These are phyloP conservation scores for Fusarium begoniae DNA, from an alignment of 2,329 filamentous ascomycete species.

Conservation along the genomic window DNA sequence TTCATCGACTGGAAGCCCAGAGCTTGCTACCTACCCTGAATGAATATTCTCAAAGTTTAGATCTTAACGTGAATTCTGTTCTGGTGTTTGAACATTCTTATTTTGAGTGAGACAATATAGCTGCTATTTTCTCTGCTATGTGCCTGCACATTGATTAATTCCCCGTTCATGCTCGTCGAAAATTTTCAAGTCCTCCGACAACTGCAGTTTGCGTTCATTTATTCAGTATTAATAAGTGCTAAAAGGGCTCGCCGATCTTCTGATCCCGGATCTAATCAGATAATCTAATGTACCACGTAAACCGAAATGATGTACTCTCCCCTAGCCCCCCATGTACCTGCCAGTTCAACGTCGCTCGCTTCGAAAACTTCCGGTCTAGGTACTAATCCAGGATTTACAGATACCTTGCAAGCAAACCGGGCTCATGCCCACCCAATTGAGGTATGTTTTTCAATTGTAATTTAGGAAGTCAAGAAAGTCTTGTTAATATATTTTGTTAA, in stretches of 20 bases:
- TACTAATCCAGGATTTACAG: neutral
- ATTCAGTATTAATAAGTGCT: too few species aligned
- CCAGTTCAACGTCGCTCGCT: neutral
- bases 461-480: neutral
- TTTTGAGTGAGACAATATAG: neutral
- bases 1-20: neutral
- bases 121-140: neutral
- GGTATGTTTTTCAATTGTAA: neutral
- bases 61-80: neutral
- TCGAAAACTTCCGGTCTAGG: neutral
- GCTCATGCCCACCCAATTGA: neutral
- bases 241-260: conserved; percentile 1
- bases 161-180: neutral
- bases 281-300: conserved; percentile 14
- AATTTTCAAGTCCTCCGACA: neutral
- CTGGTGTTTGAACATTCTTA: neutral
- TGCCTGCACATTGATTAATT: neutral
- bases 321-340: neutral
- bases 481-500: neutral
- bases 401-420: neutral
- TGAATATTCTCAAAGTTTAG: neutral
- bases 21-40: conserved; percentile 6
- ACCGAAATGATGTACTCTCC: neutral
- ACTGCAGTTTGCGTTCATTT: neutral
- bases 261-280: conserved; percentile 24